Evolutionary conservation across 108 stramenopile genomes (phyloP), one percentile per base, ranked within the genome.

Genomic region (Nitzschia sp.): DNA sequence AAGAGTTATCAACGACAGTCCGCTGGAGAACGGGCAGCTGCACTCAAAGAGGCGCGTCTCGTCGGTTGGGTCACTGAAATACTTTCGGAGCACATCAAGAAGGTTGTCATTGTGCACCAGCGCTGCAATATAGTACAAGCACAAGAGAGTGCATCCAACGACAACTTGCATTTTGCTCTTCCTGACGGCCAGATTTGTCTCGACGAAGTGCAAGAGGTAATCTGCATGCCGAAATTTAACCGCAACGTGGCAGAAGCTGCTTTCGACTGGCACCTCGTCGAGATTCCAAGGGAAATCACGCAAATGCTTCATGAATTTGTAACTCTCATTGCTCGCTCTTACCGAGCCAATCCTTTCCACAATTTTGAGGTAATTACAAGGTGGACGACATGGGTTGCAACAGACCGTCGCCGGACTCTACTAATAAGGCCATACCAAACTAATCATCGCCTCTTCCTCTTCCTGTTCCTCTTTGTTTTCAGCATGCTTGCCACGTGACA

Each of bases 321-420:
- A 4, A 34, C 32, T 17, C 21, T 38, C 8, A 76, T 83, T 16
- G 64, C 71, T 13, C 38, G 50, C 1, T 22, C 70, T 23, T 86
- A 83, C 53, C 65, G 54, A 16, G 30, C 33, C 15, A 78, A 81
- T 16, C 44, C 54, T 19, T 85, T 80, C 65, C 80, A 82, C 71
- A 80, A 80, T 55, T 70, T 83, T 21, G 86, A 52, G 48, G 63
- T 52, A 52, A 32, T 45, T 50, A 17, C 38, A 6, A 41, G 38
- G n/a, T n/a, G n/a, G n/a, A n/a, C n/a, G n/a, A n/a, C 38, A 41
- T 41, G 38, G 38, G 6, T 41, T 41, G n/a, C n/a, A n/a, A n/a
- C n/a, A n/a, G n/a, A n/a, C n/a, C n/a, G n/a, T n/a, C n/a, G n/a
- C n/a, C n/a, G n/a, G n/a, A n/a, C n/a, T n/a, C n/a, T n/a, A n/a